These are phyloP conservation scores for Hymenoscyphus repandus DNA, from an alignment of 2,329 filamentous ascomycete species.

Conservation along the genomic window DNA sequence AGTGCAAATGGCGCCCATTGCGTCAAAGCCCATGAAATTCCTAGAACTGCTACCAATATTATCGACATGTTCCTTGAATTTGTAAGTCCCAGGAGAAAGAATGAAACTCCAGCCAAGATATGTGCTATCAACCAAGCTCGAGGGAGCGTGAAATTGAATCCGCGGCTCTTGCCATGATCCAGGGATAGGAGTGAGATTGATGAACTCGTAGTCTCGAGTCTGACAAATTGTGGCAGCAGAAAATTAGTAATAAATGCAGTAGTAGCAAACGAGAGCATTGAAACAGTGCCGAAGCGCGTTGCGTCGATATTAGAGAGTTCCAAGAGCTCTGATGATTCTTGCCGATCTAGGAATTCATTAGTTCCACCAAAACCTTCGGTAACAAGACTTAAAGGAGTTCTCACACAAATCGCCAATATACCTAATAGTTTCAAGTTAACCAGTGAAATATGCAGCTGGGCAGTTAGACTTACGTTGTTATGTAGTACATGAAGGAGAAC, in stretches of 20 bases:
- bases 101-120: slow-evolving; percentile 4
- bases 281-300: slow-evolving; percentile 6
- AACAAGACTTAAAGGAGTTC: not conserved
- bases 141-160: slow-evolving; percentile 9
- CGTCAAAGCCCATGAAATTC: slow-evolving; percentile 28
- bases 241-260: slow-evolving; percentile 2
- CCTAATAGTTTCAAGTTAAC: slow-evolving; percentile 2
- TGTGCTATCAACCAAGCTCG: slow-evolving; percentile 17
- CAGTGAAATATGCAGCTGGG: not conserved
- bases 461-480: slow-evolving; percentile 22
- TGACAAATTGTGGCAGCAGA: slow-evolving; percentile 3
- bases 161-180: not conserved
- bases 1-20: slow-evolving; percentile 30
- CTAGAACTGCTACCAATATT: slow-evolving; percentile 11
- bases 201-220: not conserved
- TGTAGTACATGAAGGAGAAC: slow-evolving; percentile 33
- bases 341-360: slow-evolving; percentile 3
- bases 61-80: slow-evolving; percentile 1
- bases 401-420: slow-evolving; percentile 12
- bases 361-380: not conserved
- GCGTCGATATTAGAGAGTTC: not conserved
- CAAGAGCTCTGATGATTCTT: not conserved
- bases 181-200: not conserved
- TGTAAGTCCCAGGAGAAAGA: slow-evolving; percentile 4
- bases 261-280: slow-evolving; percentile 5